These are phyloP conservation scores for Solanum ossicruentum DNA, from an alignment of 257 asterid genomes.

Conservation along the genomic window DNA sequence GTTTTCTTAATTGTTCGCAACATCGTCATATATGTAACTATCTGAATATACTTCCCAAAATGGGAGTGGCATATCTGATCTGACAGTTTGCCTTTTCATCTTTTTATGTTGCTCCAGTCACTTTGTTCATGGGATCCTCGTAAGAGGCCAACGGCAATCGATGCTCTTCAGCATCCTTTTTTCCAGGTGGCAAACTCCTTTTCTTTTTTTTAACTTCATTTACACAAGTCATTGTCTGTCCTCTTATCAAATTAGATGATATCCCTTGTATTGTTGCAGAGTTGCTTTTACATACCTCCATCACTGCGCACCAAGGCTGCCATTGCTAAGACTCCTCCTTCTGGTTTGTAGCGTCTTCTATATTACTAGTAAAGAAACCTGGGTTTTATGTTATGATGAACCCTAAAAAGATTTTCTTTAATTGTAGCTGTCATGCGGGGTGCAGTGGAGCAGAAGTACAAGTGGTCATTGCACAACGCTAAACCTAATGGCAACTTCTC, in stretches of 20 bases:
- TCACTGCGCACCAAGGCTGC: slow-evolving; percentile 59
- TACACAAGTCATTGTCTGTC: not conserved
- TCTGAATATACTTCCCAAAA: not conserved
- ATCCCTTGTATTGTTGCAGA: slow-evolving; percentile 28
- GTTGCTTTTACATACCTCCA: slow-evolving; percentile 76
- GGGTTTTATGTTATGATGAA: not conserved
- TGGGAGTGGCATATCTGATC: not conserved
- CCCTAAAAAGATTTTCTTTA: not conserved
- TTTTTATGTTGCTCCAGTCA: slow-evolving; percentile 27
- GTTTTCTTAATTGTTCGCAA: not conserved
- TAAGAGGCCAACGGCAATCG: slow-evolving; percentile 77
- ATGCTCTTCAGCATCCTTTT: slow-evolving; percentile 90
- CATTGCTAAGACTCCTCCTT: slow-evolving; percentile 48
- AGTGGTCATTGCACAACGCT: slow-evolving; percentile 26
- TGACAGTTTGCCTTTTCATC: not conserved
- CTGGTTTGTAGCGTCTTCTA: slow-evolving; percentile 38
- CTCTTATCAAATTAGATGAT: not conserved
- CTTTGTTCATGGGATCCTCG: slow-evolving; percentile 94
- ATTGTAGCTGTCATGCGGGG: slow-evolving; percentile 30
- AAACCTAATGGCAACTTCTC: slow-evolving; percentile 34
- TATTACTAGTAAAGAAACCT: not conserved
- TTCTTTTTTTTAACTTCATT: not conserved
- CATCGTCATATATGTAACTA: not conserved
- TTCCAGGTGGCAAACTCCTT: slow-evolving; percentile 45
- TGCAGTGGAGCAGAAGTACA: slow-evolving; percentile 30